Evolutionary conservation across 306 rosid species (phyloP).

Genomic region (Castanea crenata): DNA sequence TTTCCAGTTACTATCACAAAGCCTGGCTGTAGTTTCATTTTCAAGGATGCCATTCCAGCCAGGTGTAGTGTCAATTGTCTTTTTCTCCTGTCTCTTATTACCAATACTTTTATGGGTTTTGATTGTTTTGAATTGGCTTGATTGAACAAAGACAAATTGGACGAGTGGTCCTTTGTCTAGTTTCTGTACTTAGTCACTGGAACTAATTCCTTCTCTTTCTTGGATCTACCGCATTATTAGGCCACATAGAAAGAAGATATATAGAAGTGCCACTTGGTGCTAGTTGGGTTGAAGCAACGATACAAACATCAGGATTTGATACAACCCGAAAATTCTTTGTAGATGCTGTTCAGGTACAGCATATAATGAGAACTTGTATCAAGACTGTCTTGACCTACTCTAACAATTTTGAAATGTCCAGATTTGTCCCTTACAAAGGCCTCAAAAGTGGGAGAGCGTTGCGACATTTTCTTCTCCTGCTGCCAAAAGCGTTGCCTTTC

Average conservation of each 20-base stretch:
- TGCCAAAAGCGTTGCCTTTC: constrained; percentile 73
- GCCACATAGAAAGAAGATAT: constrained; percentile 88
- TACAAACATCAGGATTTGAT: constrained; percentile 82
- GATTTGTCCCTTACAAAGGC: constrained; percentile 84
- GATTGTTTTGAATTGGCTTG: neutral
- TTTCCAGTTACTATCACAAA: constrained; percentile 84
- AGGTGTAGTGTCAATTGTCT: constrained; percentile 45
- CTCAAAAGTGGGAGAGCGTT: constrained; percentile 76
- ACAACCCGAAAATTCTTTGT: constrained; percentile 76
- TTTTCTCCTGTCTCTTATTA: constrained; percentile 21
- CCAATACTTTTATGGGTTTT: constrained; percentile 5
- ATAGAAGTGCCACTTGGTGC: constrained; percentile 87
- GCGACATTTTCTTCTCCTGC: constrained; percentile 75
- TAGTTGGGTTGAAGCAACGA: constrained; percentile 86
- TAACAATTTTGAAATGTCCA: constrained; percentile 48
- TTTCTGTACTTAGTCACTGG: constrained; percentile 4
- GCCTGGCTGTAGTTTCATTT: constrained; percentile 67
- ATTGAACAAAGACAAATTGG: neutral
- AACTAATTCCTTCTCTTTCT: constrained; percentile 22
- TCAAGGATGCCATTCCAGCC: constrained; percentile 75
- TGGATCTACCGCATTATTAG: constrained; percentile 41
- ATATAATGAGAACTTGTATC: constrained; percentile 17
- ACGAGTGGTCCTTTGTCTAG: constrained; percentile 9
- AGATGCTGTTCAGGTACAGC: constrained; percentile 85
- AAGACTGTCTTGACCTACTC: constrained; percentile 16